Percentiles rank a stretch among this genome's conserved stretches.
These are phyloP conservation scores for Ceratopteris richardii DNA, from an alignment of 75 land plant genomes.

Conservation along the genomic window DNA sequence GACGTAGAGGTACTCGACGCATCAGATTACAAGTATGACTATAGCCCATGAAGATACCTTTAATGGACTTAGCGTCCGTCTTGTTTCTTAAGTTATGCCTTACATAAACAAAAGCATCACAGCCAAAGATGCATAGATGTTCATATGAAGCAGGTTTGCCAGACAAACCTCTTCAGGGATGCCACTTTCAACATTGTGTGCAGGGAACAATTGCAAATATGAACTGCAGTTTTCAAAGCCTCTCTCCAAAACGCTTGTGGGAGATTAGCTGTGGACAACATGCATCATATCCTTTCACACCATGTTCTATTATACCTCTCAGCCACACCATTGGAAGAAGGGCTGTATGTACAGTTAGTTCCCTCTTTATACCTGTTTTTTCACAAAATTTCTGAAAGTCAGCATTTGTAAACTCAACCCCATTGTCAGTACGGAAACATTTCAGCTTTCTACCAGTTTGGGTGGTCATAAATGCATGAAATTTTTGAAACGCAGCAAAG, in stretches of 20 bases:
- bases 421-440: slow-evolving; percentile 14
- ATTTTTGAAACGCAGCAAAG: slow-evolving; percentile 14
- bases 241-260: slow-evolving; percentile 12
- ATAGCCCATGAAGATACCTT: slow-evolving; percentile 18
- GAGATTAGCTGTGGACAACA: slow-evolving; percentile 2
- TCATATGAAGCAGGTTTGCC: not conserved
- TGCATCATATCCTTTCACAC: slow-evolving; percentile 3
- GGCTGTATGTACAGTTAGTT: slow-evolving; percentile 2
- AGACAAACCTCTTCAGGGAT: slow-evolving; percentile 8
- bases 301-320: slow-evolving; percentile 6
- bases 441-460: slow-evolving; percentile 14
- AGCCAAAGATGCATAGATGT: slow-evolving; percentile 9
- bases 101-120: slow-evolving; percentile 4
- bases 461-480: slow-evolving; percentile 19
- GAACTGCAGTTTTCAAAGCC: slow-evolving; percentile 7
- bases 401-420: slow-evolving; percentile 18
- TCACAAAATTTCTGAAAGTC: too few relatives aligned
- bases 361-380: too few relatives aligned
- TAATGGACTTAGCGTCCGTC: slow-evolving; percentile 6
- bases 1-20: too few relatives aligned
- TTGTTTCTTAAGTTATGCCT: not conserved
- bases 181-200: not conserved
- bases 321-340: slow-evolving; percentile 3
- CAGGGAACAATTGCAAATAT: not conserved
- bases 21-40: too few relatives aligned